A percentile compares a stretch with the other conserved stretches of the same genome.
These are phyloP conservation scores for Phytopythium helicoides DNA, from an alignment of 352 stramenopile species.

Conservation along the genomic window DNA sequence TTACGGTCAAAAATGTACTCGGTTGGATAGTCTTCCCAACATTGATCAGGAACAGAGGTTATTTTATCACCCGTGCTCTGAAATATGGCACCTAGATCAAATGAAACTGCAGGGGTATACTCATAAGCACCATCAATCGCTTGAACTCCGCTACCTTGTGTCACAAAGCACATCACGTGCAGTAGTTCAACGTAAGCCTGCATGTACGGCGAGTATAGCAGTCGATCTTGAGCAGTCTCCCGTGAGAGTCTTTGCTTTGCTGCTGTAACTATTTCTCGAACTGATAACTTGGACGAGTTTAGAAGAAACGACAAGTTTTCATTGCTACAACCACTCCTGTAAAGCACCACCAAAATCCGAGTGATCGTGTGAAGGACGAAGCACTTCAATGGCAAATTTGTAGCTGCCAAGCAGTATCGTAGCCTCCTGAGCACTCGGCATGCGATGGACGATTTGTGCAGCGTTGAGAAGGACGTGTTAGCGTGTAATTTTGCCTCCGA, in stretches of 20 bases:
- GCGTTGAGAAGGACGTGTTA: neutral
- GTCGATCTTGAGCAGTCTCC: conserved; percentile 56
- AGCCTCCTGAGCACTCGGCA: conserved; percentile 17
- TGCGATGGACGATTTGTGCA: neutral
- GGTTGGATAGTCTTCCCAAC: neutral
- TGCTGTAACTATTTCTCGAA: conserved; percentile 42
- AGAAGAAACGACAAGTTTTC: neutral
- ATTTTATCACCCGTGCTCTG: no score
- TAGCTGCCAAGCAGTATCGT: conserved; percentile 27
- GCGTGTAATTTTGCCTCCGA: neutral
- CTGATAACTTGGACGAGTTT: conserved; percentile 8
- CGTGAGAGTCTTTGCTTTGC: conserved; percentile 47
- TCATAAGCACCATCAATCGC: neutral
- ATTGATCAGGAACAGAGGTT: neutral
- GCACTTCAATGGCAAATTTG: conserved; percentile 70
- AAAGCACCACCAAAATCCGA: conserved; percentile 22
- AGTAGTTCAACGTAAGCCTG: conserved; percentile 67
- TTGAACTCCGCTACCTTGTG: no score
- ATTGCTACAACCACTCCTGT: neutral
- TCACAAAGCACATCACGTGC: conserved; percentile 12
- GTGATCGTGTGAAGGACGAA: conserved; percentile 50
- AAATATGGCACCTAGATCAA: conserved; percentile 1
- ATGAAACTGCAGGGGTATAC: neutral
- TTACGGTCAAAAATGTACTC: conserved; percentile 55
- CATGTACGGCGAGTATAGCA: conserved; percentile 70